phyloP scores from a whole-genome alignment of 148 eudicot genomes.

The Chenopodium quinoa region DNA sequence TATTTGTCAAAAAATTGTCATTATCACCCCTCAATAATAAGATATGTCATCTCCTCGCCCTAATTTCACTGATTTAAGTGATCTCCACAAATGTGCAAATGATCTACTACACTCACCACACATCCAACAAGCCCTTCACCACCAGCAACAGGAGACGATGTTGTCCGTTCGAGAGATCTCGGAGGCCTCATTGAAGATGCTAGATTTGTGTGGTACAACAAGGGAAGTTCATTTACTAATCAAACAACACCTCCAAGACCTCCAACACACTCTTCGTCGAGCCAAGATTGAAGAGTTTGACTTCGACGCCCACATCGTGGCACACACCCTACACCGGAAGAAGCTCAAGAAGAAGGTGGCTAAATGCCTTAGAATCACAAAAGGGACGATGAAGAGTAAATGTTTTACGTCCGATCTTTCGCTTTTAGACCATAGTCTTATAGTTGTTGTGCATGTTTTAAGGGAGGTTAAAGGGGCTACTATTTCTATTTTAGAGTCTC shows the following conservation, averaged over 20 bases:
- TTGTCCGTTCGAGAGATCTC: slow-evolving; percentile 39
- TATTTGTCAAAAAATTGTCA: neutral
- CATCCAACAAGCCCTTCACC: slow-evolving; percentile 35
- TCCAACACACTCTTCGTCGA: slow-evolving; percentile 45
- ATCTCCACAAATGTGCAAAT: slow-evolving; percentile 61
- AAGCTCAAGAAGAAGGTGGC: slow-evolving; percentile 53
- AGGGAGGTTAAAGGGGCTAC: slow-evolving; percentile 57
- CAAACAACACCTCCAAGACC: slow-evolving; percentile 54
- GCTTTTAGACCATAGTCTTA: slow-evolving; percentile 42
- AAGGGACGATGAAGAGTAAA: slow-evolving; percentile 40
- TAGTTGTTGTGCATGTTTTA: slow-evolving; percentile 55
- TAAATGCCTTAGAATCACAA: slow-evolving; percentile 39
- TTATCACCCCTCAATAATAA: neutral
- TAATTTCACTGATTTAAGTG: slow-evolving; percentile 48
- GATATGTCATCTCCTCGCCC: slow-evolving; percentile 17
- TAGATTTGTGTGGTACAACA: slow-evolving; percentile 52
- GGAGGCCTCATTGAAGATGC: slow-evolving; percentile 48
- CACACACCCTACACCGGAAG: slow-evolving; percentile 36
- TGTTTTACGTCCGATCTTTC: slow-evolving; percentile 22
- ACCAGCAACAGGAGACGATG: slow-evolving; percentile 38
- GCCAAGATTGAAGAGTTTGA: slow-evolving; percentile 17
- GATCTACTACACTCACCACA: slow-evolving; percentile 48
- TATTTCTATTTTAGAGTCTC: slow-evolving; percentile 48
- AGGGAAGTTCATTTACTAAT: slow-evolving; percentile 45
- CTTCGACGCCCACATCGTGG: slow-evolving; percentile 32